Conservation (phyloP, 768 basidiomycete species). For the Termitomyces eurrhizus region DNA sequence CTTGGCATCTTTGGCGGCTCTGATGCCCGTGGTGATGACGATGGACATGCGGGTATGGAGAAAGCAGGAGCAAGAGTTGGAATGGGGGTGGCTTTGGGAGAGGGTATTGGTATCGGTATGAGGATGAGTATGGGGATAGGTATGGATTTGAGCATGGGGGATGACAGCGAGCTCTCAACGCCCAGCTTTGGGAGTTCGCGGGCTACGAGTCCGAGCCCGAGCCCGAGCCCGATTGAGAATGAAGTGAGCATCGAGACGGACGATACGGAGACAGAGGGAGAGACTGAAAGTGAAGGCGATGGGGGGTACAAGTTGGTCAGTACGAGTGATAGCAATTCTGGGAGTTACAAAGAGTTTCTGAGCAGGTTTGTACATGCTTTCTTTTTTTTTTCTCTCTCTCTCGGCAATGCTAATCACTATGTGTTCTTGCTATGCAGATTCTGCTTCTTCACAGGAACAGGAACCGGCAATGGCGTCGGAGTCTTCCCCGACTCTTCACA, state of each 20-base stretch:
- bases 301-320: not conserved
- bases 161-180: slow-evolving; percentile 37
- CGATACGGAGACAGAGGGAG: slow-evolving; percentile 20
- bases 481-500: not conserved
- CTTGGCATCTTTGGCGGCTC: not conserved
- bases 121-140: not conserved
- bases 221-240: slow-evolving; percentile 7
- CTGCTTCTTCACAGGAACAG: slow-evolving; percentile 76
- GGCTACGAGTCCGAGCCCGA: slow-evolving; percentile 22
- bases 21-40: not conserved
- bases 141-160: slow-evolving; percentile 16
- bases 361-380: slow-evolving; percentile 46
- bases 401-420: not conserved
- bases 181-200: slow-evolving; percentile 44
- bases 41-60: not conserved
- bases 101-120: not conserved
- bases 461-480: slow-evolving; percentile 15
- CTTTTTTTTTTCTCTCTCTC: not conserved
- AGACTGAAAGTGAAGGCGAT: slow-evolving; percentile 15
- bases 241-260: slow-evolving; percentile 25
- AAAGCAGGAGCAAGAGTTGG: not conserved
- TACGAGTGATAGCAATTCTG: slow-evolving; percentile 13
- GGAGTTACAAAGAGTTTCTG: slow-evolving; percentile 58
- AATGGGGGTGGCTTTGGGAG: not conserved
- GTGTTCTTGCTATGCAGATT: slow-evolving; percentile 40